Evolutionary conservation across 345 rosid genomes (phyloP).

Genomic region (Raphanus sativus): DNA sequence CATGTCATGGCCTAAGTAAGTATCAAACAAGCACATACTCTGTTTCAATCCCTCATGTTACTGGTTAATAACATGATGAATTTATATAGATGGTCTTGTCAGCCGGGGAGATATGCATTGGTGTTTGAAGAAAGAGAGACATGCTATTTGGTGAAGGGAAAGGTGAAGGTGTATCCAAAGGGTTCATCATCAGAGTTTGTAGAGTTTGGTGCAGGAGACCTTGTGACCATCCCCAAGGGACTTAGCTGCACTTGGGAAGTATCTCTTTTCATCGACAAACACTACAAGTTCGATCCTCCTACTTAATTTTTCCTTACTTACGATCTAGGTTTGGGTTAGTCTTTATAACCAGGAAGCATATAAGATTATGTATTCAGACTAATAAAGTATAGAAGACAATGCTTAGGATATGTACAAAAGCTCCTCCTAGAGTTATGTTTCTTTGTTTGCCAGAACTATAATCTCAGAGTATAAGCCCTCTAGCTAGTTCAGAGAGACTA

Average conservation of each 20-base stretch:
- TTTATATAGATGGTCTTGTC: conserved; percentile 77
- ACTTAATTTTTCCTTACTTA: conserved; percentile 7
- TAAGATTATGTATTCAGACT: conserved; percentile 19
- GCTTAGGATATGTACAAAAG: conserved; percentile 18
- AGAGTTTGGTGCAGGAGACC: conserved; percentile 96
- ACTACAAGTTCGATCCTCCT: conserved; percentile 82
- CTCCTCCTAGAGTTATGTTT: conserved; percentile 22
- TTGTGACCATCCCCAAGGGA: conserved; percentile 83
- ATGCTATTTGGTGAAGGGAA: conserved; percentile 78
- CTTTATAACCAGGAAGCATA: conserved; percentile 31
- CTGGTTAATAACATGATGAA: conserved; percentile 22
- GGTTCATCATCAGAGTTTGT: conserved; percentile 52
- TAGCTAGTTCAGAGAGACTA: conserved; percentile 23
- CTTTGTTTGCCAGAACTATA: conserved; percentile 10
- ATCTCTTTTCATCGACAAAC: conserved; percentile 76
- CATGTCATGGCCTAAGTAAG: conserved; percentile 47
- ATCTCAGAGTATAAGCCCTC: conserved; percentile 7
- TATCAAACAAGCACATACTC: conserved; percentile 14
- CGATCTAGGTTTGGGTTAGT: conserved; percentile 32
- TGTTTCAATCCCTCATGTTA: neutral
- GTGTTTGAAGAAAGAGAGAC: conserved; percentile 90
- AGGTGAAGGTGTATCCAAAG: conserved; percentile 72
- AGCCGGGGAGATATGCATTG: conserved; percentile 86
- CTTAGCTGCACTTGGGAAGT: conserved; percentile 97
- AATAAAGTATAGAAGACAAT: conserved; percentile 5